A percentile compares a stretch with the other conserved stretches of the same genome.
Conservation (phyloP, 2,329 filamentous ascomycete species). For the Clonostachys byssicola region DNA sequence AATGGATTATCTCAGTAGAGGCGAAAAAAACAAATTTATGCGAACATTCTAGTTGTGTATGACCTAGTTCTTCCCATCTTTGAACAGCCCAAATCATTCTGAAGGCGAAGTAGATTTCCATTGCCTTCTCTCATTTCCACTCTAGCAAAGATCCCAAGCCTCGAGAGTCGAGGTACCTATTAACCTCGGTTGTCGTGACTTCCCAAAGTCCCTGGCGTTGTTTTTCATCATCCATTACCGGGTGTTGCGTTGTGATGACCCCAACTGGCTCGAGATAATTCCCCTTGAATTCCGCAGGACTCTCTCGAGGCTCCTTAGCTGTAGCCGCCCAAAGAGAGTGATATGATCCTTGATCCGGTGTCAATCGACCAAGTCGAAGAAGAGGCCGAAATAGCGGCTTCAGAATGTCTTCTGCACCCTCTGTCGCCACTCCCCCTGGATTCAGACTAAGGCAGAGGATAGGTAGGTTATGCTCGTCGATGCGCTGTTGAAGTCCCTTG, state of each 20-base stretch:
- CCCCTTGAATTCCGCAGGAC: constrained; percentile 7
- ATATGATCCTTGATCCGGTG: constrained; percentile 8
- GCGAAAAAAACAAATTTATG: too few relatives aligned
- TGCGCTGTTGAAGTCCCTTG: constrained; percentile 10
- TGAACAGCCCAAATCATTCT: too few relatives aligned
- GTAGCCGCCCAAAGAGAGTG: constrained; percentile 12
- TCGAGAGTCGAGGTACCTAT: constrained; percentile 2
- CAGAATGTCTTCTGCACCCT: not conserved
- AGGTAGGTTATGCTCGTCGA: constrained; percentile 7
- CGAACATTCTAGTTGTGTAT: too few relatives aligned
- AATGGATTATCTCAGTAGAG: too few relatives aligned
- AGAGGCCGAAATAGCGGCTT: not conserved
- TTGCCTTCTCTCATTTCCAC: too few relatives aligned
- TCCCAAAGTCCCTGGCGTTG: constrained; percentile 9
- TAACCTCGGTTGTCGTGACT: constrained; percentile 7
- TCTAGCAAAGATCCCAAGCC: too few relatives aligned
- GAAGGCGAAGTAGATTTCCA: too few relatives aligned
- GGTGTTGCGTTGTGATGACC: constrained; percentile 3
- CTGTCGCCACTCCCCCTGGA: constrained; percentile 9
- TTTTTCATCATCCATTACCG: constrained; percentile 4
- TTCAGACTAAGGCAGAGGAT: constrained; percentile 10
- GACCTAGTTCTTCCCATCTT: too few relatives aligned
- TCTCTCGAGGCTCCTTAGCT: constrained; percentile 4
- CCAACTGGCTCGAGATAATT: constrained; percentile 11
- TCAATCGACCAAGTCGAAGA: not conserved